Conservation (phyloP, 768 basidiomycete species). For the Leccinellum rugosiceps region DNA sequence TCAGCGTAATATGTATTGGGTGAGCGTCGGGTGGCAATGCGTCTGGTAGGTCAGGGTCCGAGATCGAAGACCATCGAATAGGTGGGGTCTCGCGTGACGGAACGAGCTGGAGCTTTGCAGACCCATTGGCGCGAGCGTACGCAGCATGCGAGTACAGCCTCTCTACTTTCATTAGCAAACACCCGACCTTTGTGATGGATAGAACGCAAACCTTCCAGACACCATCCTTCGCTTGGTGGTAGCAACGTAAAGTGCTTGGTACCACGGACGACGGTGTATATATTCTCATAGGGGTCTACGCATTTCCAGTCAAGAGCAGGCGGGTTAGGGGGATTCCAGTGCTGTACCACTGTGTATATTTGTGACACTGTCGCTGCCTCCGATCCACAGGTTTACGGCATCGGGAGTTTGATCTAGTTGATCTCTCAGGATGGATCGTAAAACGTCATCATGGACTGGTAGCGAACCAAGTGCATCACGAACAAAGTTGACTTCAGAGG, state of each 20-base stretch:
- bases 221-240: conserved; percentile 88
- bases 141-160: conserved; percentile 62
- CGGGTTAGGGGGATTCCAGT: neutral
- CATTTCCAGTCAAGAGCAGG: neutral
- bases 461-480: conserved; percentile 71
- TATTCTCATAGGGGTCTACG: conserved; percentile 88
- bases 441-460: neutral
- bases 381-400: conserved; percentile 94
- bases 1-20: conserved; percentile 64
- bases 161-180: conserved; percentile 38
- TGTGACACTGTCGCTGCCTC: conserved; percentile 70
- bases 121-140: conserved; percentile 43
- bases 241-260: conserved; percentile 82
- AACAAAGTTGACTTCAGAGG: conserved; percentile 68
- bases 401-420: conserved; percentile 62
- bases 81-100: conserved; percentile 35
- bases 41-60: conserved; percentile 49
- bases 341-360: conserved; percentile 79
- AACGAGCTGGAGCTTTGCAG: conserved; percentile 25
- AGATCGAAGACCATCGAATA: conserved; percentile 83
- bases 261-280: conserved; percentile 85
- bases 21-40: conserved; percentile 50
- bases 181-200: neutral
- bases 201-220: conserved; percentile 60
- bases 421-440: neutral